Percentiles rank a stretch among this genome's conserved stretches.
These are phyloP conservation scores for Apophysomyces sp. DNA, from an alignment of 371 early-diverging fungal genomes.

Conservation along the genomic window DNA sequence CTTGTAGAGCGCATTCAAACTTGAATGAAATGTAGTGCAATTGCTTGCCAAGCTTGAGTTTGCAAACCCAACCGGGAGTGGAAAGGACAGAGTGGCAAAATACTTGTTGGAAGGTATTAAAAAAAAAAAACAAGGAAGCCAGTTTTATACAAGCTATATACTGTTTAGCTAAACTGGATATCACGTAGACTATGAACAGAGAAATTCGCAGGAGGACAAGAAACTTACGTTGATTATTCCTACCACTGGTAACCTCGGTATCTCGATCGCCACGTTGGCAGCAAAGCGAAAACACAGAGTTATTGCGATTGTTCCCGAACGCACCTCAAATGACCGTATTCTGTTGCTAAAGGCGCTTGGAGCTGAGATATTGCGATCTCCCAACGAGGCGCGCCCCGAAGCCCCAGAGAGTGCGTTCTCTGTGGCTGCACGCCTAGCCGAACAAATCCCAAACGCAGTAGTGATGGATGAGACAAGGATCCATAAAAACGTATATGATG, in stretches of 20 bases:
- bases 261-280: constrained; percentile 44
- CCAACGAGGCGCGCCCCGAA: constrained; percentile 69
- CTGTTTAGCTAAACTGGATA: too few species aligned
- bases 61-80: constrained; percentile 71
- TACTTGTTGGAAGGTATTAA: constrained; percentile 42
- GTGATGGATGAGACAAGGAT: constrained; percentile 68
- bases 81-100: constrained; percentile 77
- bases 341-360: constrained; percentile 72
- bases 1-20: neutral
- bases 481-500: constrained; percentile 22
- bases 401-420: constrained; percentile 71
- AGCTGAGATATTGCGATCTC: constrained; percentile 76
- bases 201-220: constrained; percentile 13
- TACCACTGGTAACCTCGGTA: constrained; percentile 71
- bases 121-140: constrained; percentile 11
- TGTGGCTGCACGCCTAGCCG: constrained; percentile 64
- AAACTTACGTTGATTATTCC: constrained; percentile 67
- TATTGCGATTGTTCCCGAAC: constrained; percentile 70
- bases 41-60: constrained; percentile 74
- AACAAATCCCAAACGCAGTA: constrained; percentile 53
- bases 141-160: too few species aligned
- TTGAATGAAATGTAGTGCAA: constrained; percentile 30
- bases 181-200: neutral
- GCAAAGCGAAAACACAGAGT: constrained; percentile 50
- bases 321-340: constrained; percentile 72